Base-by-base conservation (phyloP, 208 protist genomes). In the Naegleria fowleri region DNA sequence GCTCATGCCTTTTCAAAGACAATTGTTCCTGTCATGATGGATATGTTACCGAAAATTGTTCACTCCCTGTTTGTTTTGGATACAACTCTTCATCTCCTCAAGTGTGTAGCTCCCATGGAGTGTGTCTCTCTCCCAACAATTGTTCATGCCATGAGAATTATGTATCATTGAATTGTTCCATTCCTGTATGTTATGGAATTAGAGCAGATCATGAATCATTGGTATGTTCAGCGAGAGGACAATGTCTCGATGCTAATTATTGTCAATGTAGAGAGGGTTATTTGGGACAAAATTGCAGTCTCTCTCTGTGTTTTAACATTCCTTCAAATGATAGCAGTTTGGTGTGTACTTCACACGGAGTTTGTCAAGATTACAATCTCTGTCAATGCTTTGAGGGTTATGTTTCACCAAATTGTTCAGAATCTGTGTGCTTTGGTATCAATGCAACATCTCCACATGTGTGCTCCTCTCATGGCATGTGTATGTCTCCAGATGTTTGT, bases 151-250 rank as follows among this genome's bases (percentile, higher is more conserved):
- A 51, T 51, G 39, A 51, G 22, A 22, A 22, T 33, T 86, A 51
- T 38, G 48, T 40, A 25, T 33, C 13, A 6, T 33, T 33, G 25
- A 38, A 86, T 51, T 86, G 83, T 86, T 13, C 6, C 25, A 38
- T 13, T 89, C 43, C 48, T 41, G 29, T 89, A 40, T 89, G 86
- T 41, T 75, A 89, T 29, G 41, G 13, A 19, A 88, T 88, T 38
- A n/a, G 43, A 15, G 43, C 85, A 19, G 25, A 75, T 83, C 1
- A 15, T n/a, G 0, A 39, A 2, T 5, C 13, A 5, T 5, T 13
- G 41, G 79, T 85, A 7, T 85, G 79, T 25, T 85, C 79, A 0
- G 13, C 79, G 25, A 7, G 40, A 43, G 79, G 79, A 29, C 0
- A 43, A 41, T 85, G 83, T 86, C 4, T 41, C 0, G 16, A 5